These are phyloP conservation scores for Psilocybe azurescens DNA, from an alignment of 768 basidiomycete genomes.

Conservation along the genomic window DNA sequence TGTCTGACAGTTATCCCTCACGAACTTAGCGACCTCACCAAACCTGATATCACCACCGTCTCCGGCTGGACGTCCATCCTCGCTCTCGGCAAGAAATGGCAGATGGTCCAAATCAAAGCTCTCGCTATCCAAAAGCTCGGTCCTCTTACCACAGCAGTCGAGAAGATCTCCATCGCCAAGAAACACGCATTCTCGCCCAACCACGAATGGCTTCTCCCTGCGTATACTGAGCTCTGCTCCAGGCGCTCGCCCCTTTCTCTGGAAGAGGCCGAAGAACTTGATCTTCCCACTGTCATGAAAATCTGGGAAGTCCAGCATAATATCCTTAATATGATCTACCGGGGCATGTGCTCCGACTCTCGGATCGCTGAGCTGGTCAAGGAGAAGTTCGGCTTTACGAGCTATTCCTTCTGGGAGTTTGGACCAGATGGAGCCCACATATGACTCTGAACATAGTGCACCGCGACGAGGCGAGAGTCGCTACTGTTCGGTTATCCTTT, in stretches of 20 bases:
- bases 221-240: slow-evolving; percentile 39
- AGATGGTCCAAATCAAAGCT: slow-evolving; percentile 31
- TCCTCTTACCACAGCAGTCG: slow-evolving; percentile 29
- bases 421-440: neutral
- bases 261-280: slow-evolving; percentile 34
- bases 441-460: neutral
- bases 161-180: slow-evolving; percentile 38
- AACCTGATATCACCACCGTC: slow-evolving; percentile 34
- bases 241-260: slow-evolving; percentile 29
- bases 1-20: neutral
- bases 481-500: too few species aligned
- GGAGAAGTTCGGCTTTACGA: slow-evolving; percentile 24
- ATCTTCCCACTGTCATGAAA: slow-evolving; percentile 34
- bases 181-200: slow-evolving; percentile 25
- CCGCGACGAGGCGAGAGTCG: too few species aligned
- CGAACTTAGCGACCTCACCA: slow-evolving; percentile 30
- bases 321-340: slow-evolving; percentile 13
- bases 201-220: slow-evolving; percentile 39
- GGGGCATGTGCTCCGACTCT: slow-evolving; percentile 2
- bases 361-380: slow-evolving; percentile 22
- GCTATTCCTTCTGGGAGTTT: neutral
- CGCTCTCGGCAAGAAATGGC: slow-evolving; percentile 33
- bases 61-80: slow-evolving; percentile 45
- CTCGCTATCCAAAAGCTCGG: slow-evolving; percentile 39
- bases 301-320: slow-evolving; percentile 38